Percentiles rank a stretch among this genome's conserved stretches.
Conservation (phyloP, 1,139 yeast genomes). For the Zygoascus meyerae region DNA sequence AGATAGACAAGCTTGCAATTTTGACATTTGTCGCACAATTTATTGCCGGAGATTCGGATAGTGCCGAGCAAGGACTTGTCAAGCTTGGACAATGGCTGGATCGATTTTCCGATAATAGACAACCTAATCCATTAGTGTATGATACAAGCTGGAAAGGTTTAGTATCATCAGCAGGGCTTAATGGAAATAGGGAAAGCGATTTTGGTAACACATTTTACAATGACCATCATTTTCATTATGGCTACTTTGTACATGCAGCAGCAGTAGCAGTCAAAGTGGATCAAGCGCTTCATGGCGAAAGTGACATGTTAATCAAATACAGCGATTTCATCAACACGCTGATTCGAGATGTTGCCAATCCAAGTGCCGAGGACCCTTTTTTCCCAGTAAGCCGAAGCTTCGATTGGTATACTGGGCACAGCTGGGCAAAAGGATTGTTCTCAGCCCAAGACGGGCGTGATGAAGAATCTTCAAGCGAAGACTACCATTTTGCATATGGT, state of each 20-base stretch:
- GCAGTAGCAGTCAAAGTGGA: conserved; percentile 62
- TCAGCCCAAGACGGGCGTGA: conserved; percentile 62
- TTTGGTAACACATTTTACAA: conserved; percentile 61
- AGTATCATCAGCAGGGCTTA: conserved; percentile 44
- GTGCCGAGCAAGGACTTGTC: conserved; percentile 42
- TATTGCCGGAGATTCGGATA: conserved; percentile 45
- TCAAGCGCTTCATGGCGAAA: conserved; percentile 21
- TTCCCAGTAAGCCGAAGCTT: conserved; percentile 66
- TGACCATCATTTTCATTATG: conserved; percentile 72
- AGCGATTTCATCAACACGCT: conserved; percentile 52
- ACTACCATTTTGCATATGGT: conserved; percentile 59
- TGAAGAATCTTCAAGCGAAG: conserved; percentile 69
- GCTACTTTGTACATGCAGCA: conserved; percentile 65
- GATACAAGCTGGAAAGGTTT: conserved; percentile 63
- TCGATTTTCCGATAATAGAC: conserved; percentile 42
- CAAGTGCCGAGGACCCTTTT: conserved; percentile 42
- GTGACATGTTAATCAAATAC: conserved; percentile 51
- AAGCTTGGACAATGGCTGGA: conserved; percentile 50
- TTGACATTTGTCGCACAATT: conserved; percentile 51
- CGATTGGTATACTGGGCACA: conserved; percentile 72
- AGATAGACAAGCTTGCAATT: conserved; percentile 62
- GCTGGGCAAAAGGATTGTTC: conserved; percentile 69
- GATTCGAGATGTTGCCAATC: conserved; percentile 67
- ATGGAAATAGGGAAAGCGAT: conserved; percentile 46
- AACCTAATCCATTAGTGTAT: conserved; percentile 54